Conservation (phyloP, 2,329 filamentous ascomycete species). For the Paecilomyces niveus region DNA sequence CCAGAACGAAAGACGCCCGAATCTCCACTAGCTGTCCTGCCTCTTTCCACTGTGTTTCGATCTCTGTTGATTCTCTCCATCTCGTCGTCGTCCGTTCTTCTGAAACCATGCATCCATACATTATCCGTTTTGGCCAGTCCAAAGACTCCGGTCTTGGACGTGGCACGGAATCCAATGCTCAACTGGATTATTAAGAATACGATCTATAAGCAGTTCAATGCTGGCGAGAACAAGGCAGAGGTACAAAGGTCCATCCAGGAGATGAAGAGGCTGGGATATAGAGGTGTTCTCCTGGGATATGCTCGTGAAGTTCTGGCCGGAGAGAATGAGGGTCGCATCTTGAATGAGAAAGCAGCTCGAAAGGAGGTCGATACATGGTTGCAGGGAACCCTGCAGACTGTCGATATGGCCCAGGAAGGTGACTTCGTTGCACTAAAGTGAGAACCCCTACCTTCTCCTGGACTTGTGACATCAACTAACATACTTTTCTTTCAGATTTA, state of each 20-base stretch:
- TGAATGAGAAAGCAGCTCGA: constrained; percentile 23
- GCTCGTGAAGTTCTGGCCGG: constrained; percentile 50
- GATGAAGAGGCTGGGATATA: constrained; percentile 45
- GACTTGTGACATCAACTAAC: constrained; percentile 1
- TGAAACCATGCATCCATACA: constrained; percentile 63
- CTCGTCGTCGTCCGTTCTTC: constrained; percentile 45
- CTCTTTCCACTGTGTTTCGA: constrained; percentile 29
- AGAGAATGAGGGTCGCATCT: constrained; percentile 21
- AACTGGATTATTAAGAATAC: constrained; percentile 39
- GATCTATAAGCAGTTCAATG: constrained; percentile 53
- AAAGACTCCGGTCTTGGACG: constrained; percentile 38
- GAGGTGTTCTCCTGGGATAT: constrained; percentile 49
- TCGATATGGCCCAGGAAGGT: constrained; percentile 45
- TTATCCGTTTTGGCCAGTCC: constrained; percentile 53
- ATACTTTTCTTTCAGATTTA: constrained; percentile 27
- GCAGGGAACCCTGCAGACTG: constrained; percentile 46
- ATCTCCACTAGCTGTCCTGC: constrained; percentile 28
- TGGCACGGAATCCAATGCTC: constrained; percentile 42
- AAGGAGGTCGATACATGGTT: constrained; percentile 40
- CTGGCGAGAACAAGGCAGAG: constrained; percentile 43
- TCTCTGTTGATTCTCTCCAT: constrained; percentile 30
- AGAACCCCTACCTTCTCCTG: constrained; percentile 10
- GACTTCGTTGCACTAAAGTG: constrained; percentile 49
- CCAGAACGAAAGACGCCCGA: constrained; percentile 15
- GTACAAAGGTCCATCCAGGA: constrained; percentile 39